phyloP scores from a whole-genome alignment of 1,284 basidiomycete species.

The Ceratobasidium sp. region DNA sequence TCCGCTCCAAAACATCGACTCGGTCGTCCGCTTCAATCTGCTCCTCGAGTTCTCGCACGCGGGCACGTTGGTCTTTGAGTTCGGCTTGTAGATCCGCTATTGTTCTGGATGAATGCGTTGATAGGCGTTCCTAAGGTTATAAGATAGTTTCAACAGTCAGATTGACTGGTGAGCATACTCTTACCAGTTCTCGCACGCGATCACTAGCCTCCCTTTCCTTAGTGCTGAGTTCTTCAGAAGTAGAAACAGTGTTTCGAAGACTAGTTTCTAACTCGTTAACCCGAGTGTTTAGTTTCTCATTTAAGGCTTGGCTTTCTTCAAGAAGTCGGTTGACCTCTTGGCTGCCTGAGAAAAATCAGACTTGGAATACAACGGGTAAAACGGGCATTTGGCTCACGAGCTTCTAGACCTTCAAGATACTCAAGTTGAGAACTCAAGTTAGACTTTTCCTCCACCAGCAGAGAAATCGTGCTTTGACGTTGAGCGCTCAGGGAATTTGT shows the following conservation, averaged over 20 bases:
- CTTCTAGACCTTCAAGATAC: slow-evolving; percentile 39
- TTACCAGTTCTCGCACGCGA: slow-evolving; percentile 40
- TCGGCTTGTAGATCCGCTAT: slow-evolving; percentile 69
- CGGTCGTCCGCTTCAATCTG: slow-evolving; percentile 85
- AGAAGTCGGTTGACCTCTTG: slow-evolving; percentile 53
- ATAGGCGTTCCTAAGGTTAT: slow-evolving; percentile 22
- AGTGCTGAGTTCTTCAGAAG: slow-evolving; percentile 17
- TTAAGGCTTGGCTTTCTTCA: slow-evolving; percentile 50
- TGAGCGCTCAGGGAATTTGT: slow-evolving; percentile 38
- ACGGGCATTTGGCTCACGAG: slow-evolving; percentile 16
- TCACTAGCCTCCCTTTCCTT: slow-evolving; percentile 45
- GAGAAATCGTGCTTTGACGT: slow-evolving; percentile 38
- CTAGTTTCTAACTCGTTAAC: slow-evolving; percentile 29
- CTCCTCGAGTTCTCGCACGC: slow-evolving; percentile 79
- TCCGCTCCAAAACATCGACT: slow-evolving; percentile 76
- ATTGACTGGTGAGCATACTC: background rate
- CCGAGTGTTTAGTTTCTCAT: slow-evolving; percentile 38
- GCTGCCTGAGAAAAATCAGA: slow-evolving; percentile 50
- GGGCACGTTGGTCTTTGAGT: slow-evolving; percentile 68
- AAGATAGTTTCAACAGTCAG: background rate
- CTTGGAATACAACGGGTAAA: background rate
- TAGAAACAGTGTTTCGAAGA: slow-evolving; percentile 13
- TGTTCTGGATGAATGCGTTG: slow-evolving; percentile 52
- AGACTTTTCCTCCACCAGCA: slow-evolving; percentile 40
- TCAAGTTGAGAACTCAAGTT: slow-evolving; percentile 29